Evolutionary conservation across 805 yeast genomes (phyloP), one percentile per base, ranked within the genome.

Genomic region (Cyberlindnera sargentensis): DNA sequence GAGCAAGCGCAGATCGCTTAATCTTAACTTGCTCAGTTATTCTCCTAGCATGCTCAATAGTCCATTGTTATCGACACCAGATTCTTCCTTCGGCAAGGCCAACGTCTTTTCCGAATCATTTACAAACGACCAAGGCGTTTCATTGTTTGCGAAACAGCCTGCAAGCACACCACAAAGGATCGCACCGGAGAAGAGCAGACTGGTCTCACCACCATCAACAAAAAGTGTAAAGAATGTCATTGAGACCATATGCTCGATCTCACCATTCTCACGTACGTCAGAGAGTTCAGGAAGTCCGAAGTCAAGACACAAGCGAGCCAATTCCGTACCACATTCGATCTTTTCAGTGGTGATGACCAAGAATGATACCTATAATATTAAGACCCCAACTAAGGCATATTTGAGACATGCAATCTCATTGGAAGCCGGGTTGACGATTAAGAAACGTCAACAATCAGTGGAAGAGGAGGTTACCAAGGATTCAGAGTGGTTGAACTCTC

Each of bases 371-470:
- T 6, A 20, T 6, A 30, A 30, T 23, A 9, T 30, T 6, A 30
- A 23, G 5, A 37, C 41, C 5, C 41, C 41, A 9, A 38, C 26
- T 4, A 31, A 38, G 24, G 41, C 30, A 6, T 26, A 41, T 11
- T 37, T 58, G 20, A 54, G 62, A 34, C 62, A 58, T 37, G 56
- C 56, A 38, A 41, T 47, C 3, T 56, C 60, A 6, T 47, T 50
- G 40, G 62, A 58, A 8, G 55, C 62, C 15, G 62, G 62, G 0
- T 40, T 58, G 31, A 53, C 47, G 36, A 8, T 45, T 23, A 46
- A 34, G 40, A 36, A 36, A 8, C 27, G 15, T 6, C 23, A 26
- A 24, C 41, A 37, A 8, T 39, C 46, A 8, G 49, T 31, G 7
- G 47, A 47, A 3, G 47, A 44, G 10, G 41, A 38, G n/a, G 47